Evolutionary conservation across 2,329 filamentous ascomycete genomes (phyloP), one percentile per base, ranked within the genome.

Genomic region (Rutstroemia sp.): DNA sequence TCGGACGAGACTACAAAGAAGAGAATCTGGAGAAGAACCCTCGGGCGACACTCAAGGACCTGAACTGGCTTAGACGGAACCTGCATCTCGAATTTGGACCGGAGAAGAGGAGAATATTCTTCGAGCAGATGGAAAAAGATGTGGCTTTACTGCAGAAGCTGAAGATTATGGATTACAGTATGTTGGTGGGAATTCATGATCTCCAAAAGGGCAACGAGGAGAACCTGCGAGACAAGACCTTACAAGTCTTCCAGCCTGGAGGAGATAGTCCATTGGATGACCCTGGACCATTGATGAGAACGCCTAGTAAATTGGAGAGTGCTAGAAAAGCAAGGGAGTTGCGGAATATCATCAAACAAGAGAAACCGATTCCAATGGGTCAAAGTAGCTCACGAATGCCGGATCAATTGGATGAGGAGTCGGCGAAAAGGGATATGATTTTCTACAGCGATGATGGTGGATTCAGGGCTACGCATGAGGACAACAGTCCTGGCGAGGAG

Each of bases 151-250:
- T 99, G 58, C 91, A 97, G 72, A 84, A 81, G 65, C 78, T 97
- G 45, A 87, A 95, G 66, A 97, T 99, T 66, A 99, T 99, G 94
- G 94, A 99, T 72, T 99, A 99, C 73, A 97, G 92, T 9, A 81
- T 99, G 60, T 79, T 99, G 39, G 85, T 99, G 54, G 94, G 94
- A 50, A 94, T 97, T 51, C 94, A 99, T 69, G 94, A 99, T 69
- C 72, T 95, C 19, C 83, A 84, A 54, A 86, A 89, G 64, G 94
- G 94, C 30, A 99, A 99, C 69, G 91, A 96, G 65, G 94, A 99
- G 71, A 96, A 96, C 56, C 77, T 99, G 47, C 88, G 85, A 25
- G 84, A 80, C 74, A 96, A 95, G 76, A 96, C 92, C 0, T 75
- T 99, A 51, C 86, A 94, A 70, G 91, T 97, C 3, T 97, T 96